Evolutionary conservation across 305 asterid genomes (phyloP), one percentile per base, ranked within the genome.

Genomic region (Petunia hybrid): DNA sequence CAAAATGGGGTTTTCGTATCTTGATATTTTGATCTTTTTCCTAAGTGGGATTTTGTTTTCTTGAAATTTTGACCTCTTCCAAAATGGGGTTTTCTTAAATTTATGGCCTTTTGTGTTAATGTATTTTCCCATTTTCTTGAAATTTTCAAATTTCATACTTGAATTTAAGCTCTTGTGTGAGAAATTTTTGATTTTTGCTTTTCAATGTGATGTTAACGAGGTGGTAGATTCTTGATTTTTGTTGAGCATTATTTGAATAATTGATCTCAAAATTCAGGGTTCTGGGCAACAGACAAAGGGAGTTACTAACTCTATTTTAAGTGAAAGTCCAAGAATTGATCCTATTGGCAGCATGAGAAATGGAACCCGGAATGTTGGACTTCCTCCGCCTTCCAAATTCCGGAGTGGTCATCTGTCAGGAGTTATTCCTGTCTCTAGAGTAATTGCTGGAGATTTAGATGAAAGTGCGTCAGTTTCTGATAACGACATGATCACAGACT

Each of bases 381-480:
- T 89, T 67, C 91, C 90, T 13, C 89, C 86, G 1, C 86, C 91
- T n/a, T 77, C 90, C 6, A 82, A 85, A 61, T 85, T 89, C 74
- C 78, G 84, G 45, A 84, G 89, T 12, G 89, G 89, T 4, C 87
- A 84, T 81, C 61, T 89, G 38, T 85, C 90, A 0, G 90, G 90
- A 64, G 86, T 84, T 53, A 69, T 86, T 69, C 86, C 92, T 2
- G 67, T 74, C 14, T 87, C 90, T 12, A 80, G 87, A 79, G 87
- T 87, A 48, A 80, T 85, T 41, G 87, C 84, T 22, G 82, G 85
- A 10, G 88, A 86, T 82, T 59, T 66, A 4, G 87, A 86, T 69
- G 84, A 80, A 42, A 87, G 87, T 53, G 77, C 80, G 53, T 82
- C 89, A 10, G 86, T 63, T 73, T 89, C 89, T 69, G 92, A 85